A percentile compares a stretch with the other conserved stretches of the same genome.
Conservation (phyloP, 2,329 filamentous ascomycete genomes). For the Ophiostoma sp. region DNA sequence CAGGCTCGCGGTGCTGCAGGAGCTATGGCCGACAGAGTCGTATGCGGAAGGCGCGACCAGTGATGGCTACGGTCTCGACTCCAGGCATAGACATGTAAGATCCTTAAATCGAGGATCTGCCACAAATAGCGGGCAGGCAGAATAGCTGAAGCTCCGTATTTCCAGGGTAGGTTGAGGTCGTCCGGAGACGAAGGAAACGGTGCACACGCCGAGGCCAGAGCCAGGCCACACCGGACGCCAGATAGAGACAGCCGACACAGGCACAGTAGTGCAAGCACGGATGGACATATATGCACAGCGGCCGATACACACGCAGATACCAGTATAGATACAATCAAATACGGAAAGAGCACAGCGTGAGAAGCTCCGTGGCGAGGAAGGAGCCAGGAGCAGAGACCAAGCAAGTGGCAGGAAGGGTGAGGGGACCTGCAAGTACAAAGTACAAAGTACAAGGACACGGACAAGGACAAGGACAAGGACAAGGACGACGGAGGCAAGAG, state of each 20-base stretch:
- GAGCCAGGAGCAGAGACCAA: neutral
- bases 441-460: neutral
- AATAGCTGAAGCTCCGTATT: too few species aligned
- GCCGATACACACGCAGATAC: neutral
- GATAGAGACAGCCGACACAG: neutral
- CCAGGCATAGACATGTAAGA: neutral
- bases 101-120: too few species aligned
- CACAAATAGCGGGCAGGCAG: too few species aligned
- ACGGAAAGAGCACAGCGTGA: neutral
- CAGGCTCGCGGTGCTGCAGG: conserved; percentile 16
- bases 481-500: neutral
- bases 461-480: neutral
- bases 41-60: conserved; percentile 19
- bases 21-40: conserved; percentile 18
- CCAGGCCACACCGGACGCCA: neutral
- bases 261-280: neutral
- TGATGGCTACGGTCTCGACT: neutral
- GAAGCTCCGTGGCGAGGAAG: neutral
- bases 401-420: neutral
- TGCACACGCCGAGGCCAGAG: neutral
- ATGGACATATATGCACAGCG: conserved; percentile 3
- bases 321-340: neutral
- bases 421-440: neutral
- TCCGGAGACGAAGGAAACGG: too few species aligned
- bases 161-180: too few species aligned